Conservation (phyloP, 768 basidiomycete species). For the Tricholoma hemisulphureum region DNA sequence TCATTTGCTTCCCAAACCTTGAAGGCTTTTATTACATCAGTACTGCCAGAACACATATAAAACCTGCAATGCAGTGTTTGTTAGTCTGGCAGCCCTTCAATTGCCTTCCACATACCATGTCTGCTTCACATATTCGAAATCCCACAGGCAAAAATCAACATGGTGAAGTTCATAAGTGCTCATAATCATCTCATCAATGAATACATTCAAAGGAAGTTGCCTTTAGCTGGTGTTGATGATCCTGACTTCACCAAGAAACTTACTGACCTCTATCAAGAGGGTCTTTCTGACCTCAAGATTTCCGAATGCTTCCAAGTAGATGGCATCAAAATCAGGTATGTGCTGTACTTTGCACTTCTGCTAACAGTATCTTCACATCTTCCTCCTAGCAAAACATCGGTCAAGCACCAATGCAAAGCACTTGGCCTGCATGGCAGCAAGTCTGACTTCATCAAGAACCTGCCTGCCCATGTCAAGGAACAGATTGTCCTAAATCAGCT, state of each 20-base stretch:
- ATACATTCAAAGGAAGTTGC: constrained; percentile 1
- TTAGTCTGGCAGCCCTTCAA: background rate
- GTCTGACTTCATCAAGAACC: background rate
- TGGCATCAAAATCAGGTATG: constrained; percentile 14
- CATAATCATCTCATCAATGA: background rate
- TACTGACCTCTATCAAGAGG: constrained; percentile 14
- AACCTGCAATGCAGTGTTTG: background rate
- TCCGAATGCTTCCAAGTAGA: constrained; percentile 13
- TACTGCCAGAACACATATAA: background rate
- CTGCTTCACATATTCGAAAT: constrained; percentile 12
- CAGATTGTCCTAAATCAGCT: constrained; percentile 19
- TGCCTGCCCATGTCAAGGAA: background rate
- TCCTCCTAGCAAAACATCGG: background rate
- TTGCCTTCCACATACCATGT: background rate
- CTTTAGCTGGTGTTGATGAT: constrained; percentile 17
- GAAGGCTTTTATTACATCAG: background rate
- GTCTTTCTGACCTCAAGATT: constrained; percentile 18
- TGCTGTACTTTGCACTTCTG: background rate
- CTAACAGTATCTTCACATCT: background rate
- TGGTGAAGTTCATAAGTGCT: constrained; percentile 9
- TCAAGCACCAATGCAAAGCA: background rate
- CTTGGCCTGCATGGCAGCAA: background rate
- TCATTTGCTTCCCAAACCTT: background rate
- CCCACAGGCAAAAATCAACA: constrained; percentile 21
- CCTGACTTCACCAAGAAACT: constrained; percentile 11